Conservation (phyloP, 192 early-diverging fungal species). For the Rhizophagus prolifer region DNA sequence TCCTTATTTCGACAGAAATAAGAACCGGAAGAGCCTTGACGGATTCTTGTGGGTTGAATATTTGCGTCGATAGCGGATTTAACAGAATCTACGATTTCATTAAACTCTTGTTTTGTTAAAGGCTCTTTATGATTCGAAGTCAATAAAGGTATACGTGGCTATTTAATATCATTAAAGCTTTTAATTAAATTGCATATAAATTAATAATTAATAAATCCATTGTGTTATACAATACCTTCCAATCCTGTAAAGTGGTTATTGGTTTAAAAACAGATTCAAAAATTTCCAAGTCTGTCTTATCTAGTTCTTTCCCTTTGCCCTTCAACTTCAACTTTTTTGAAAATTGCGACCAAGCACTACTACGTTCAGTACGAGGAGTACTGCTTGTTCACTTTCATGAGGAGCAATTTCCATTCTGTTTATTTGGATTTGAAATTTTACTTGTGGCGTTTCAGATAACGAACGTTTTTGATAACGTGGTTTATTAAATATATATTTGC, state of each 20-base stretch:
- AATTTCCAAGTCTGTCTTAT: background rate
- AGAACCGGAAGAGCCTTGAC: slow-evolving; percentile 83
- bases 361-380: background rate
- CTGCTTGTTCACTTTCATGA: background rate
- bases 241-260: background rate
- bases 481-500: background rate
- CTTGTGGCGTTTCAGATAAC: background rate
- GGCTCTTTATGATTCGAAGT: slow-evolving; percentile 43
- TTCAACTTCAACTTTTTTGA: slow-evolving; percentile 19
- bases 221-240: slow-evolving; percentile 12
- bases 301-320: background rate
- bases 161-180: background rate
- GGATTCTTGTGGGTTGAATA: slow-evolving; percentile 54
- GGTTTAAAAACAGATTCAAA: slow-evolving; percentile 11
- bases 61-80: slow-evolving; percentile 46
- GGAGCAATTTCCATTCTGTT: background rate
- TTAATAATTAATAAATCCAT: background rate
- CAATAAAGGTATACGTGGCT: background rate
- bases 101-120: slow-evolving; percentile 44
- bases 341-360: slow-evolving; percentile 17
- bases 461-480: slow-evolving; percentile 7
- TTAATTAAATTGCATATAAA: background rate
- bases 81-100: slow-evolving; percentile 49
- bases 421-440: background rate
- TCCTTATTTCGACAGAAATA: slow-evolving; percentile 83